Conservation (phyloP, 1,284 basidiomycete genomes). For the Ganoderma leucocontextum region DNA sequence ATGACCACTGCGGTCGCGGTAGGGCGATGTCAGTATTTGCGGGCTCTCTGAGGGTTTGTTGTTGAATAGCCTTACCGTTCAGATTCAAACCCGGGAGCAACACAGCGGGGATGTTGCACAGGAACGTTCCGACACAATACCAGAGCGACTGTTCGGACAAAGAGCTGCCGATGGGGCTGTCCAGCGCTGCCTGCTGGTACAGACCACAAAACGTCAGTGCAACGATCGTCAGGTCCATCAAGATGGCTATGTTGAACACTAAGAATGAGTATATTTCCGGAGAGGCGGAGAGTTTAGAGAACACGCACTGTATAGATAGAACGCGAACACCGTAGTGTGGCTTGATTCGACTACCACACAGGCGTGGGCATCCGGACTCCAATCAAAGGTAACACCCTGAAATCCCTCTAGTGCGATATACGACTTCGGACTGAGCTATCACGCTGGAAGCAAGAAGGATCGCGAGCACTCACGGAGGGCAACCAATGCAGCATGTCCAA, state of each 20-base stretch:
- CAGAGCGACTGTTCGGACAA: constrained; percentile 30
- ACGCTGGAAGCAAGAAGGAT: not conserved
- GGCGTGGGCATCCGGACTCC: constrained; percentile 8
- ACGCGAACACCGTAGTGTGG: constrained; percentile 24
- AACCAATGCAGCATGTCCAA: constrained; percentile 24
- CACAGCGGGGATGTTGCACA: constrained; percentile 28
- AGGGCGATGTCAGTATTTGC: not conserved
- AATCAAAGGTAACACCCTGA: constrained; percentile 20
- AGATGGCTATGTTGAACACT: constrained; percentile 16
- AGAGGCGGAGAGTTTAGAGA: not conserved
- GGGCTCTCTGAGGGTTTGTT: not conserved
- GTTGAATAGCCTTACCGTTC: constrained; percentile 18
- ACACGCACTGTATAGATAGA: constrained; percentile 31
- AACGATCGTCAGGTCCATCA: constrained; percentile 29
- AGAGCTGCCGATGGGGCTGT: constrained; percentile 22
- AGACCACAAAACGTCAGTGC: constrained; percentile 25
- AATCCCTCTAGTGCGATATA: constrained; percentile 17
- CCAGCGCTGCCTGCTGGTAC: constrained; percentile 22
- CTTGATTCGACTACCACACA: constrained; percentile 24
- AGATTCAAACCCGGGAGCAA: constrained; percentile 25
- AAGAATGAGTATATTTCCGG: not conserved
- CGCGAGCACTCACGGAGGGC: constrained; percentile 22
- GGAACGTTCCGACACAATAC: constrained; percentile 28
- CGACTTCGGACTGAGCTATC: not conserved
- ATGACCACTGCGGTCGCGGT: constrained; percentile 12